Evolutionary conservation across 1,284 basidiomycete species (phyloP).

Genomic region (Ceratorhiza oryzae-sativae): DNA sequence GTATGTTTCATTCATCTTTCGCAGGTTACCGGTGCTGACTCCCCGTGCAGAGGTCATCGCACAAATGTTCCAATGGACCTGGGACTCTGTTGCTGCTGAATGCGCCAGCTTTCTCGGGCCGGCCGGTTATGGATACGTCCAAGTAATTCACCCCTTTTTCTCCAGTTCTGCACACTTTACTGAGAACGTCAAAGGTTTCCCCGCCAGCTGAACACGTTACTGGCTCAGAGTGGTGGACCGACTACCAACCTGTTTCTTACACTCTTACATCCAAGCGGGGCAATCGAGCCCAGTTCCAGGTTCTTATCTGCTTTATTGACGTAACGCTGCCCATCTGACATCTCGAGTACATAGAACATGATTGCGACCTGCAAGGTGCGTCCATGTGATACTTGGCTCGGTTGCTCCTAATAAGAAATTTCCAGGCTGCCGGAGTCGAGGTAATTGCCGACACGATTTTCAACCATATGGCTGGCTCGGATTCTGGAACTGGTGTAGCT

Average conservation of each 20-base stretch:
- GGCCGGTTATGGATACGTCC: constrained; percentile 69
- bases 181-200: neutral
- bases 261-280: constrained; percentile 45
- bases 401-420: neutral
- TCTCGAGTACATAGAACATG: constrained; percentile 43
- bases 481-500: constrained; percentile 30
- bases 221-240: constrained; percentile 46
- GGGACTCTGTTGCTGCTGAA: constrained; percentile 67
- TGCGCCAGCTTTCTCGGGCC: constrained; percentile 71
- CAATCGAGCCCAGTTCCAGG: constrained; percentile 42
- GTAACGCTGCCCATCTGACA: neutral
- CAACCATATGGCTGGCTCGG: constrained; percentile 45
- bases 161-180: neutral
- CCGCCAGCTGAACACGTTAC: constrained; percentile 43
- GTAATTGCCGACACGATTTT: constrained; percentile 45
- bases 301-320: neutral
- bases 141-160: constrained; percentile 50
- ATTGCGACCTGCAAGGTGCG: constrained; percentile 38
- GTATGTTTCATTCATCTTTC: neutral
- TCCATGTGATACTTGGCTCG: neutral
- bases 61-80: constrained; percentile 64
- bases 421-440: constrained; percentile 42
- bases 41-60: constrained; percentile 55
- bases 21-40: neutral
- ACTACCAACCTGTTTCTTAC: constrained; percentile 45